Percentiles rank a stretch among this genome's conserved stretches.
These are phyloP conservation scores for Hirschfeldia incana DNA, from an alignment of 345 rosid genomes.

Conservation along the genomic window DNA sequence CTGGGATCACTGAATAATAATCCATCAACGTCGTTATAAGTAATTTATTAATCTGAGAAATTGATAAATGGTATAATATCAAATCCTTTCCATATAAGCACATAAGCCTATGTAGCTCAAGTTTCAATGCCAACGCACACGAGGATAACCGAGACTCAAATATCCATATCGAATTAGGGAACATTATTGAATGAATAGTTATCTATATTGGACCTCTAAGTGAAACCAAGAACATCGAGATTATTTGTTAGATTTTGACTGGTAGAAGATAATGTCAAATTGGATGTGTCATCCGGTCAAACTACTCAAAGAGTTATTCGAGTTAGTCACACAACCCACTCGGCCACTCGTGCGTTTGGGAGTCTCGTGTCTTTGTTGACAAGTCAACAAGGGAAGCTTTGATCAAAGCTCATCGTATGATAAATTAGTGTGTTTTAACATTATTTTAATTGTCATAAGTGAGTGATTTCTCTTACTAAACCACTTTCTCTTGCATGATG, in stretches of 20 bases:
- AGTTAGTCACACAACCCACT: constrained; percentile 36
- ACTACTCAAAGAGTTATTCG: constrained; percentile 28
- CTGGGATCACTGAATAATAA: constrained; percentile 1
- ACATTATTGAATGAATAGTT: not conserved
- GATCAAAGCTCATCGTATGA: constrained; percentile 16
- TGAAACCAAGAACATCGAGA: not conserved
- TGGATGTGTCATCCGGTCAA: constrained; percentile 19
- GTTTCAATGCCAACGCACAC: not conserved
- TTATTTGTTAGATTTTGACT: constrained; percentile 29
- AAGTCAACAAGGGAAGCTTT: constrained; percentile 39
- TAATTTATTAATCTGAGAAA: not conserved
- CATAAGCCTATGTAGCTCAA: not conserved
- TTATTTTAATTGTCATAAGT: constrained; percentile 17
- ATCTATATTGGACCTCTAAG: constrained; percentile 8
- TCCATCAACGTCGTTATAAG: not conserved
- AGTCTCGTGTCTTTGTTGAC: constrained; percentile 26
- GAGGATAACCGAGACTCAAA: not conserved
- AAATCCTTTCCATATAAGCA: not conserved
- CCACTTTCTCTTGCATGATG: constrained; percentile 7
- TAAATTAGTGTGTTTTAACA: constrained; percentile 12
- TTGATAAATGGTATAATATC: not conserved
- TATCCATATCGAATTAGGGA: not conserved
- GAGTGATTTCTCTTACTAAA: constrained; percentile 17
- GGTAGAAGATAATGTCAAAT: not conserved
- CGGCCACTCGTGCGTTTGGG: constrained; percentile 43